Evolutionary conservation across 192 early-diverging fungal genomes (phyloP), one percentile per base, ranked within the genome.

Genomic region (Coemansia sp.): DNA sequence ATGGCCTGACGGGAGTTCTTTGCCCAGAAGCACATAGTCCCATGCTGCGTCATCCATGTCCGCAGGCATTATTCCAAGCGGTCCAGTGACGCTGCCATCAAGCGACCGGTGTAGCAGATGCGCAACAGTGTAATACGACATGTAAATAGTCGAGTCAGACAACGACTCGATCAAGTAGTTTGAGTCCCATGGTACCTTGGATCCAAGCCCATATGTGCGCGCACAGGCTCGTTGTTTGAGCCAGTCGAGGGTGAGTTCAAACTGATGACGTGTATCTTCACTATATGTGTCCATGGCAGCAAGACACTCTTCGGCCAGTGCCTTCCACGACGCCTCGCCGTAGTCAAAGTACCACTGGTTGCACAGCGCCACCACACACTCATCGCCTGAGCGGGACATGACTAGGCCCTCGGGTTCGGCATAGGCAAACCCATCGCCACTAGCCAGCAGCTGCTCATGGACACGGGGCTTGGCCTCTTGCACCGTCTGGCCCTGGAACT

Each of bases 341-440:
- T 98, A 99, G 84, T 95, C 91, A 79, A 99, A 84, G 83, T 96
- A 99, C 97, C 97, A 99, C 83, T 99, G 97, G 60, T 93, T 92
- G 76, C 92, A 89, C 72, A 96, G 79, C 39, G 93, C 92, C 63
- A 97, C 95, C 22, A 99, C 90, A 79, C 97, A 99, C 75, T 97
- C 95, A 63, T 99, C 97, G 43, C 92, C 97, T 65, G 89, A 92
- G 54, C 96, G 91, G 49, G 89, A 92, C 69, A 97, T 92, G 60
- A 99, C 93, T 41, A 90, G 85, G 50, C 86, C 84, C 66, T 99
- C 97, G 24, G 97, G 97, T 81, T 99, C 97, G 53, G 91, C 92
- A 75, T 97, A 99, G 10, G 86, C 83, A 73, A 99, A 93, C 29
- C 85, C 97, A 15, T 87, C 69, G 24, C 84, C 85, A 19, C 65